Percentiles rank a stretch among this genome's conserved stretches.
These are phyloP conservation scores for Durusdinium trenchii DNA, from an alignment of 73 alveolate genomes.

Conservation along the genomic window DNA sequence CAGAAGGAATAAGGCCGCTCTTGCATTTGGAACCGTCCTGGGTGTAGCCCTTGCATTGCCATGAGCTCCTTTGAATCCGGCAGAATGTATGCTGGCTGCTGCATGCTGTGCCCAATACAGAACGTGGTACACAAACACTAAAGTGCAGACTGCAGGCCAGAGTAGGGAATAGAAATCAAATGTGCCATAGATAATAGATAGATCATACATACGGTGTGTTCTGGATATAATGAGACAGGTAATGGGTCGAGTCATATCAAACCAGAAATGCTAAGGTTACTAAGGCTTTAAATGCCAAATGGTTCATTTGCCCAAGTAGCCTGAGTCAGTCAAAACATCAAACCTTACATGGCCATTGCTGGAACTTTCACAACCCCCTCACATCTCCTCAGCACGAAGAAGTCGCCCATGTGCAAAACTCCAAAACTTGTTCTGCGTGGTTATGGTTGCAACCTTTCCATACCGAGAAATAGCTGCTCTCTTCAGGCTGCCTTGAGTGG, in stretches of 20 bases:
- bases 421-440: background rate
- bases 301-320: background rate
- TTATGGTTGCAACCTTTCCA: background rate
- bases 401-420: background rate
- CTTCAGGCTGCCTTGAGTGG: background rate
- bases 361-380: too few relatives aligned
- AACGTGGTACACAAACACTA: too few relatives aligned
- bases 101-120: too few relatives aligned
- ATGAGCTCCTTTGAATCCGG: background rate
- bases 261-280: background rate
- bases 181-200: too few relatives aligned
- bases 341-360: background rate
- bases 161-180: too few relatives aligned
- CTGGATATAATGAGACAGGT: too few relatives aligned
- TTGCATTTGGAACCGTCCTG: background rate
- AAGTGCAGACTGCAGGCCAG: too few relatives aligned
- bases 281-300: background rate
- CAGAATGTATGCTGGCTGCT: too few relatives aligned
- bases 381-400: background rate
- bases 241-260: background rate
- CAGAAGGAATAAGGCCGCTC: background rate
- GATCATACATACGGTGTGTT: too few relatives aligned
- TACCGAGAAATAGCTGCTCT: background rate
- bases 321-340: background rate
- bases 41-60: background rate